Conservation (phyloP, 2,329 filamentous ascomycete genomes). For the Penicillium concentricum region DNA sequence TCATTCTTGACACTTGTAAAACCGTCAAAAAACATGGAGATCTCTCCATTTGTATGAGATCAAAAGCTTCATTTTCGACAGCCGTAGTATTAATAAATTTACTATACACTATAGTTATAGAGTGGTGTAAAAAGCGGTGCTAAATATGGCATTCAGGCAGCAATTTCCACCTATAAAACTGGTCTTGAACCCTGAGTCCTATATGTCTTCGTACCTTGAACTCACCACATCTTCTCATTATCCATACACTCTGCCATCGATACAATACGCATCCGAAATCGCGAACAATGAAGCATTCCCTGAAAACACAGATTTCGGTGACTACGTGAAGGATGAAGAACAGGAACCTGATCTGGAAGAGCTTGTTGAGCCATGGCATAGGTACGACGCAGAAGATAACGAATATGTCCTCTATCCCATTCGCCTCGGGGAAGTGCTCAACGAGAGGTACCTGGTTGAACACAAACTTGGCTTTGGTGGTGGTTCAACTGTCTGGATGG, state of each 20-base stretch:
- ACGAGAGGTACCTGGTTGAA: slow-evolving; percentile 24
- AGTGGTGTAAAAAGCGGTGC: too few relatives aligned
- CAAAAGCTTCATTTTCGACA: too few relatives aligned
- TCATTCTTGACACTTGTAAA: too few relatives aligned
- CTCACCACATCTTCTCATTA: too few relatives aligned
- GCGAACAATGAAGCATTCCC: neutral
- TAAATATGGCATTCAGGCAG: too few relatives aligned
- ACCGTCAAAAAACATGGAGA: too few relatives aligned
- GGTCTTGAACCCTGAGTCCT: too few relatives aligned
- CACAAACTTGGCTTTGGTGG: slow-evolving; percentile 27
- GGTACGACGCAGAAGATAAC: slow-evolving; percentile 14
- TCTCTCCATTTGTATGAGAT: too few relatives aligned
- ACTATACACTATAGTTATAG: too few relatives aligned
- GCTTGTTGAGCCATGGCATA: slow-evolving; percentile 19
- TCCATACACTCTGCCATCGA: neutral
- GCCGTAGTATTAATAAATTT: too few relatives aligned
- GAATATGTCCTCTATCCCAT: slow-evolving; percentile 19
- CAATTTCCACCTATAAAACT: too few relatives aligned
- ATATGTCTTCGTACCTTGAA: too few relatives aligned
- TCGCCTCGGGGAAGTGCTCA: slow-evolving; percentile 20
- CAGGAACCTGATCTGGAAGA: slow-evolving; percentile 20
- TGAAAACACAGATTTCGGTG: slow-evolving; percentile 8
- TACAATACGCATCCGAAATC: neutral
- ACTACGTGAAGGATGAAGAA: slow-evolving; percentile 17
- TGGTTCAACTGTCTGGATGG: slow-evolving; percentile 30